Conservation (phyloP, 768 basidiomycete species). For the Boletus rubescentipes region DNA sequence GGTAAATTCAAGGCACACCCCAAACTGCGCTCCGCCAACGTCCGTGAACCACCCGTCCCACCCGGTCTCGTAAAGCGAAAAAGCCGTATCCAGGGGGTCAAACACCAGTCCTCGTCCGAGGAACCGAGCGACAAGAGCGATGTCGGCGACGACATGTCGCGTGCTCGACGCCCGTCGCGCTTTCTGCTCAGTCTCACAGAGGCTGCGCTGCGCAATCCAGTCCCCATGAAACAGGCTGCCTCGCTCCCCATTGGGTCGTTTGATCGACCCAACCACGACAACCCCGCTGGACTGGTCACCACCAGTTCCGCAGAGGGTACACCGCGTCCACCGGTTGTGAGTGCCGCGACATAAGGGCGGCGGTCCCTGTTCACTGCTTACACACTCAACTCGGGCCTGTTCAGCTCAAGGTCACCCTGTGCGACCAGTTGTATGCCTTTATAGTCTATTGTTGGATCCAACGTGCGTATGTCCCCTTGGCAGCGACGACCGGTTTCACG, state of each 20-base stretch:
- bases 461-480: slow-evolving; percentile 14
- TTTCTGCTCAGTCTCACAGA: slow-evolving; percentile 1
- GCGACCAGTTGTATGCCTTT: slow-evolving; percentile 10
- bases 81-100: slow-evolving; percentile 22
- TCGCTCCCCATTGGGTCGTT: slow-evolving; percentile 10
- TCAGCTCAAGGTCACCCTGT: slow-evolving; percentile 21
- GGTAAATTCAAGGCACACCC: slow-evolving; percentile 29
- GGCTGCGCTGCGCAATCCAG: not conserved
- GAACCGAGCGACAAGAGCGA: slow-evolving; percentile 32
- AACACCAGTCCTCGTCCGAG: slow-evolving; percentile 28
- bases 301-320: slow-evolving; percentile 10
- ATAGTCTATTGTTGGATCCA: slow-evolving; percentile 24
- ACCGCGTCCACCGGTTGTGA: slow-evolving; percentile 22
- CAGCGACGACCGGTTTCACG: not conserved
- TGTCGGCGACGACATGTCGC: slow-evolving; percentile 16
- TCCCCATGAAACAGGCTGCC: slow-evolving; percentile 7
- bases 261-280: slow-evolving; percentile 1
- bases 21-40: slow-evolving; percentile 27
- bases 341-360: slow-evolving; percentile 18
- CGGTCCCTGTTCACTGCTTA: slow-evolving; percentile 20
- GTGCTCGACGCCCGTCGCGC: slow-evolving; percentile 10
- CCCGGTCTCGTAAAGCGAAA: slow-evolving; percentile 31
- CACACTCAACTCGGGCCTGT: slow-evolving; percentile 19
- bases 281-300: not conserved
- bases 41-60: slow-evolving; percentile 32